A percentile compares a stretch with the other conserved stretches of the same genome.
Evolutionary conservation across 2,329 filamentous ascomycete species (phyloP).

Genomic region (Sporothrix euskadiensis): DNA sequence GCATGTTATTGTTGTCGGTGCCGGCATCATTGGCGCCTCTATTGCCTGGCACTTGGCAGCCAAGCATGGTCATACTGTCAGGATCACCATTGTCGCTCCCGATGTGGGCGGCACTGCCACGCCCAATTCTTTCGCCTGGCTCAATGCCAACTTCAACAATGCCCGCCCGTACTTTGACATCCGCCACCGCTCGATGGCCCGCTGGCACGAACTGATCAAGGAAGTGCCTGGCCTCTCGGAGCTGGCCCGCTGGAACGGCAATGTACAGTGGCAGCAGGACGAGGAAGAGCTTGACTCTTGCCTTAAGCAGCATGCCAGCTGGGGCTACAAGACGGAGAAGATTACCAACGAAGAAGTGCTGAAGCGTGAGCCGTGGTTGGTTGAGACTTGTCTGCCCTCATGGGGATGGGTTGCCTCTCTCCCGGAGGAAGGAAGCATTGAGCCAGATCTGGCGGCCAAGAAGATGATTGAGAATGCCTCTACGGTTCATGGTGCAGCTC

Average conservation of each 20-base stretch:
- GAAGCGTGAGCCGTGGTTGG: conserved; percentile 30
- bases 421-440: conserved; percentile 37
- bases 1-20: conserved; percentile 30
- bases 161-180: conserved; percentile 38
- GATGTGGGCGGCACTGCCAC: conserved; percentile 38
- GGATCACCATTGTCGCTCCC: conserved; percentile 38
- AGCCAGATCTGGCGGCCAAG: conserved; percentile 35
- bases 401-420: conserved; percentile 33
- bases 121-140: conserved; percentile 40
- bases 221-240: conserved; percentile 35
- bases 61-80: conserved; percentile 26
- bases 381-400: conserved; percentile 28
- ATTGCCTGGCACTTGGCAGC: conserved; percentile 39
- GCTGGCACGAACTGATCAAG: conserved; percentile 34
- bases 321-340: conserved; percentile 37
- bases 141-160: conserved; percentile 38
- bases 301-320: conserved; percentile 33
- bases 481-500: background rate
- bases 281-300: conserved; percentile 34
- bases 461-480: conserved; percentile 16
- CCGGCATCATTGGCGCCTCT: conserved; percentile 38
- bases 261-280: conserved; percentile 35
- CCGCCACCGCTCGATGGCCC: conserved; percentile 37
- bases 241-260: conserved; percentile 36
- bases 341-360: conserved; percentile 31